These are phyloP conservation scores for Piromyces finnis DNA, from an alignment of 192 early-diverging fungal genomes.

Conservation along the genomic window DNA sequence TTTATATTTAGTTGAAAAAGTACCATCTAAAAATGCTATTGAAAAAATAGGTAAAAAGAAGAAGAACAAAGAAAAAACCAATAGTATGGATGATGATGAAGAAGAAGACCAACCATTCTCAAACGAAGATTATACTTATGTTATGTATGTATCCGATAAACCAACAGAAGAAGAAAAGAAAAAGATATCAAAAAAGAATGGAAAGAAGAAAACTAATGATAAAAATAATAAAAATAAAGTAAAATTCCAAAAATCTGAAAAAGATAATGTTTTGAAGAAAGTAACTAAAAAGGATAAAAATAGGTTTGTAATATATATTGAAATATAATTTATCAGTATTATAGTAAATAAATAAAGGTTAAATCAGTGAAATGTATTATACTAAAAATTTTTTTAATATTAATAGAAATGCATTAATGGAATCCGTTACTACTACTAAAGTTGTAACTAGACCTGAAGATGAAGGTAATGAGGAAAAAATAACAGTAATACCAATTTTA, in stretches of 20 bases:
- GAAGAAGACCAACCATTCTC: background rate
- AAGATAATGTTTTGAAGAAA: background rate
- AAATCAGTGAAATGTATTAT: too few species aligned
- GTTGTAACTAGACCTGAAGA: background rate
- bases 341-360: too few species aligned
- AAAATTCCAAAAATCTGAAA: background rate
- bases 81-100: background rate
- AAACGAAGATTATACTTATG: background rate
- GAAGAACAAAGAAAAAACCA: background rate
- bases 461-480: background rate
- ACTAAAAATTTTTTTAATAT: too few species aligned
- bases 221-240: background rate
- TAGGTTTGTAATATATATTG: too few species aligned
- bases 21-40: background rate
- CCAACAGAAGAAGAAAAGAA: background rate
- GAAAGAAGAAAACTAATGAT: background rate
- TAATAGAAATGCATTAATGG: background rate
- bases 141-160: background rate
- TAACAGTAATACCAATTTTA: slow-evolving; percentile 12
- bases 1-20: background rate
- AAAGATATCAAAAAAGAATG: background rate
- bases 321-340: background rate
- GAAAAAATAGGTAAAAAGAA: background rate
- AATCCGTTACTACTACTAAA: background rate
- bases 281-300: background rate